These are phyloP conservation scores for Conringia planisiliqua DNA, from an alignment of 345 rosid genomes.

Conservation along the genomic window DNA sequence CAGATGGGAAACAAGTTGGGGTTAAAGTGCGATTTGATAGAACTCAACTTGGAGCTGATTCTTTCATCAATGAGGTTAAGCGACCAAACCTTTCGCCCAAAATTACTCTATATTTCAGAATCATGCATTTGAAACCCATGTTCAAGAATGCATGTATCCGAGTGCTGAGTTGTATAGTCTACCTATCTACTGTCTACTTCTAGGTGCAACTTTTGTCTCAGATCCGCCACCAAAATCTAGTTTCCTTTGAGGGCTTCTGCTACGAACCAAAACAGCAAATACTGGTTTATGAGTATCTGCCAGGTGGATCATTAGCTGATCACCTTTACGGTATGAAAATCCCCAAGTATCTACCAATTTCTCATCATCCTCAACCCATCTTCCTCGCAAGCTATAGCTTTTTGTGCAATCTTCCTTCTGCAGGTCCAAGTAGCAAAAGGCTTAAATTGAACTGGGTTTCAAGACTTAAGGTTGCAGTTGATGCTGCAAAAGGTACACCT, in stretches of 20 bases:
- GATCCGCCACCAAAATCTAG: conserved; percentile 84
- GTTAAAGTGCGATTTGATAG: conserved; percentile 85
- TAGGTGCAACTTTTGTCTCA: conserved; percentile 79
- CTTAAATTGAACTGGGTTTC: conserved; percentile 80
- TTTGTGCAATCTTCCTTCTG: background rate
- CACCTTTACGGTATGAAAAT: conserved; percentile 71
- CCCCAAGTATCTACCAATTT: background rate
- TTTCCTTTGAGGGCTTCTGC: conserved; percentile 82
- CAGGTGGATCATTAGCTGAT: conserved; percentile 83
- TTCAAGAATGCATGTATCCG: background rate
- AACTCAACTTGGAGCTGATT: conserved; percentile 90
- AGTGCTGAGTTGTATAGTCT: background rate
- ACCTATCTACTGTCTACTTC: background rate
- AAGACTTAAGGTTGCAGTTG: conserved; percentile 82
- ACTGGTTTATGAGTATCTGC: conserved; percentile 81
- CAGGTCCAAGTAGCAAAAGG: conserved; percentile 59
- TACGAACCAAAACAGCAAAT: conserved; percentile 79
- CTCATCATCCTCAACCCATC: conserved; percentile 3
- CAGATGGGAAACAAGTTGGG: conserved; percentile 72
- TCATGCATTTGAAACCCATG: background rate
- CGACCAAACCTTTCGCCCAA: background rate
- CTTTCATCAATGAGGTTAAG: conserved; percentile 83
- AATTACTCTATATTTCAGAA: background rate
- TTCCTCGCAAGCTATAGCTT: background rate
- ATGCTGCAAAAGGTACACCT: conserved; percentile 83